phyloP scores from a whole-genome alignment of 2,329 filamentous ascomycete species.

The Microdochium bolleyi region DNA sequence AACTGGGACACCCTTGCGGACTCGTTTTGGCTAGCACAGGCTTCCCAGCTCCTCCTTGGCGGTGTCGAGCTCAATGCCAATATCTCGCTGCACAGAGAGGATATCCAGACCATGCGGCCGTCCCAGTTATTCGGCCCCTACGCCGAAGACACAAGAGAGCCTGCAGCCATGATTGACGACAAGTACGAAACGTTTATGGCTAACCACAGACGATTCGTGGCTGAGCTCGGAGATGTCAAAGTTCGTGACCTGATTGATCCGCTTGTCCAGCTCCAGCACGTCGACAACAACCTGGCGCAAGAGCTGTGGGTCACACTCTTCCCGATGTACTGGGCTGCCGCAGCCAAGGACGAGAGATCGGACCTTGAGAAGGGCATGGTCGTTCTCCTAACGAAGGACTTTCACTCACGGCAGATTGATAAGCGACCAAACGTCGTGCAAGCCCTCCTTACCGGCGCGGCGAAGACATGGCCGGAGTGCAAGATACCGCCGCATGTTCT shows the following conservation, averaged over 20 bases:
- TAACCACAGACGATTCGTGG: slow-evolving; percentile 74
- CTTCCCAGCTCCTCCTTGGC: slow-evolving; percentile 85
- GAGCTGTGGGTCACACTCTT: slow-evolving; percentile 89
- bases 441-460: slow-evolving; percentile 80
- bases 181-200: slow-evolving; percentile 73
- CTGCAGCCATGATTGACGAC: slow-evolving; percentile 69
- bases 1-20: slow-evolving; percentile 96
- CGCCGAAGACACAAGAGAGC: slow-evolving; percentile 56
- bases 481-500: slow-evolving; percentile 93
- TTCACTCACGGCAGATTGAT: slow-evolving; percentile 88
- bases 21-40: slow-evolving; percentile 95
- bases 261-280: slow-evolving; percentile 84
- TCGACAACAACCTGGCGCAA: slow-evolving; percentile 73
- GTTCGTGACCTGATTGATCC: slow-evolving; percentile 85
- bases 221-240: slow-evolving; percentile 77
- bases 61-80: slow-evolving; percentile 79
- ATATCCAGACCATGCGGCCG: slow-evolving; percentile 71
- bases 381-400: slow-evolving; percentile 87
- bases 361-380: slow-evolving; percentile 90
- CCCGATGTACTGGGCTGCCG: slow-evolving; percentile 86
- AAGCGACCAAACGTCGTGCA: slow-evolving; percentile 93
- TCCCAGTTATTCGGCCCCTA: slow-evolving; percentile 69
- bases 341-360: slow-evolving; percentile 77
- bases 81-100: slow-evolving; percentile 71
- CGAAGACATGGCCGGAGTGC: slow-evolving; percentile 76